Percentiles rank a stretch among this genome's conserved stretches.
Evolutionary conservation across 345 rosid genomes (phyloP).

Genomic region (Excoecaria agallocha): DNA sequence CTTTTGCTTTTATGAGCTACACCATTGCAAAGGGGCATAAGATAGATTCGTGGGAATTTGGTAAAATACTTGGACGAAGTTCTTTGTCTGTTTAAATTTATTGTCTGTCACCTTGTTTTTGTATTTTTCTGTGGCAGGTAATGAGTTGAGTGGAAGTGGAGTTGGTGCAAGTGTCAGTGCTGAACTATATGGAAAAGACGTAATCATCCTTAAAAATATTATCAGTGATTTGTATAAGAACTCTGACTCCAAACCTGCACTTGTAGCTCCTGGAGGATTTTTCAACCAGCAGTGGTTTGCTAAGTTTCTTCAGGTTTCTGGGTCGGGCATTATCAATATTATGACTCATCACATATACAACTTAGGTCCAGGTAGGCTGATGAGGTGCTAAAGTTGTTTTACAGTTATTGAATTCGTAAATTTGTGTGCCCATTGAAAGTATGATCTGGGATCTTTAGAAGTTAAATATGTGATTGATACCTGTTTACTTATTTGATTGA

Average conservation of each 20-base stretch:
- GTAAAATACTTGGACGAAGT: constrained; percentile 35
- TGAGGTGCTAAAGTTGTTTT: not conserved
- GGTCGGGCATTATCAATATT: constrained; percentile 49
- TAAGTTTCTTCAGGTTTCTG: constrained; percentile 73
- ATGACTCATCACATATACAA: constrained; percentile 96
- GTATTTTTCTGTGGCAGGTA: constrained; percentile 49
- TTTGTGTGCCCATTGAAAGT: not conserved
- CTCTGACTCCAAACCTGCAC: constrained; percentile 50
- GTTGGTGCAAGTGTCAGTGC: constrained; percentile 76
- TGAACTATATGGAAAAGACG: constrained; percentile 76
- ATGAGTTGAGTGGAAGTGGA: constrained; percentile 84
- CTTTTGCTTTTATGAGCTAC: constrained; percentile 69
- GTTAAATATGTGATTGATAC: not conserved
- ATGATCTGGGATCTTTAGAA: not conserved
- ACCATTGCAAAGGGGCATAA: constrained; percentile 69
- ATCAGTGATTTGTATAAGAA: constrained; percentile 54
- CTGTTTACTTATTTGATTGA: not conserved
- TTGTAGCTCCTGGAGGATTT: constrained; percentile 95
- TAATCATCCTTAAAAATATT: constrained; percentile 53
- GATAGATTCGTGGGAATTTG: constrained; percentile 97
- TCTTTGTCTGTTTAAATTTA: constrained; percentile 9
- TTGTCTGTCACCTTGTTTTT: constrained; percentile 11
- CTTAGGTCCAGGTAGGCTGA: constrained; percentile 70
- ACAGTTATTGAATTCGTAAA: not conserved
- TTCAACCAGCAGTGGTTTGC: constrained; percentile 67